Evolutionary conservation across 1,284 basidiomycete species (phyloP), one percentile per base, ranked within the genome.

Genomic region (Irpex rosettiformis): DNA sequence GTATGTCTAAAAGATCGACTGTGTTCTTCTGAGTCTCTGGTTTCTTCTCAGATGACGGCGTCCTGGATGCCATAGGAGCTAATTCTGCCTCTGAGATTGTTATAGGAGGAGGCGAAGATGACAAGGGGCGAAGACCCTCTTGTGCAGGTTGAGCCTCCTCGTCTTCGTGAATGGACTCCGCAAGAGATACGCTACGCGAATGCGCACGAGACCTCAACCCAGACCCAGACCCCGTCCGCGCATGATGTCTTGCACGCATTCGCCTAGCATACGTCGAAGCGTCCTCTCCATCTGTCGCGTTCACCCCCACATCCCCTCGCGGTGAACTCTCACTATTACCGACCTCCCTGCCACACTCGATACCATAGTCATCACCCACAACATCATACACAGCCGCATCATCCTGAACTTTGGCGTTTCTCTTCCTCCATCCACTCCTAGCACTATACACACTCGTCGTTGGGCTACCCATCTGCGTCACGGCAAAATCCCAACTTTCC

Each of bases 401-500:
- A n/a, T 55, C 40, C 57, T 59, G 43, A 13, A 57, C 51, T 22
- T 52, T 43, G 13, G 37, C 54, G 37, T 55, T 16, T 45, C 21
- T 43, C 29, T 51, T 42, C 45, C 54, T 43, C 49, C 42, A 28
- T 6, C 29, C 43, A 28, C 54, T 45, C 27, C 49, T 18, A 24
- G 52, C 8, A 40, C 67, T 58, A 59, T 66, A 65, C 24, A 70
- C 64, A 25, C 66, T 68, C 7, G 65, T 65, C 52, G 65, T 67
- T 13, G 69, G 69, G 33, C 66, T 67, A 11, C 61, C 54, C 21
- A 43, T 37, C 47, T 51, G 37, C 29, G 64, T 69, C 27, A 62
- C 33, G 52, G 79, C 70, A 68, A 88, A 88, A 66, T 88, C 85
- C 86, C 86, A 88, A 25, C 85, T 86, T 55, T 85, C 85, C 60